Conservation (phyloP, 345 rosid genomes). For the Eucalyptus decipiens region DNA sequence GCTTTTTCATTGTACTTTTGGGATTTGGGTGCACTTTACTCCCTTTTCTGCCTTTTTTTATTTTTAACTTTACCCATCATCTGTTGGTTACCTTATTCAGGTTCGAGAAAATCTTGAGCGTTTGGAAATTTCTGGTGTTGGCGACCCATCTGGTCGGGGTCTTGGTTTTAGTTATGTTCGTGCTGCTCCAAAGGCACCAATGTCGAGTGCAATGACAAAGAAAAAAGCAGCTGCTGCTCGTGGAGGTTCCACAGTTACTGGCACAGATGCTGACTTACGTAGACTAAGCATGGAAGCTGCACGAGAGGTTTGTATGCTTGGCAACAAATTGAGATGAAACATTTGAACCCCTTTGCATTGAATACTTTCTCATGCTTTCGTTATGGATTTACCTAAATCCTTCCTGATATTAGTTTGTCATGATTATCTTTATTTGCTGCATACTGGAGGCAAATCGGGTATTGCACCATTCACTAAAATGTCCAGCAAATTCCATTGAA, state of each 20-base stretch:
- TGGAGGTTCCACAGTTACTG: constrained; percentile 89
- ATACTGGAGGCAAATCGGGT: neutral
- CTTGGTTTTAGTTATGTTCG: constrained; percentile 97
- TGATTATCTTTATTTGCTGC: neutral
- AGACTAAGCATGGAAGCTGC: constrained; percentile 99
- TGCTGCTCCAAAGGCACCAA: constrained; percentile 76
- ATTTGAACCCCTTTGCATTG: neutral
- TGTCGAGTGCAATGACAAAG: constrained; percentile 63
- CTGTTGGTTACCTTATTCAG: constrained; percentile 22
- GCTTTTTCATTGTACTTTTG: neutral
- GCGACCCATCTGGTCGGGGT: constrained; percentile 98
- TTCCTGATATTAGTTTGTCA: neutral
- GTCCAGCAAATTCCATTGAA: neutral
- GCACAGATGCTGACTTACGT: constrained; percentile 99
- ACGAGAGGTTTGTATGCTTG: constrained; percentile 54
- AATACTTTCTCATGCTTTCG: neutral
- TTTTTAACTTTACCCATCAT: neutral
- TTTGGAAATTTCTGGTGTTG: constrained; percentile 96
- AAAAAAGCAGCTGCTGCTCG: constrained; percentile 81
- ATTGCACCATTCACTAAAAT: neutral
- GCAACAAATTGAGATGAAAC: neutral
- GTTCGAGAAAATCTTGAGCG: constrained; percentile 96
- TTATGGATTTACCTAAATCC: neutral
- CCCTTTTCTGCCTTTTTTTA: neutral
- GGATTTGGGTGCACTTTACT: neutral